Conservation (phyloP, 768 basidiomycete species). For the Cystofilobasidium bisporidii region DNA sequence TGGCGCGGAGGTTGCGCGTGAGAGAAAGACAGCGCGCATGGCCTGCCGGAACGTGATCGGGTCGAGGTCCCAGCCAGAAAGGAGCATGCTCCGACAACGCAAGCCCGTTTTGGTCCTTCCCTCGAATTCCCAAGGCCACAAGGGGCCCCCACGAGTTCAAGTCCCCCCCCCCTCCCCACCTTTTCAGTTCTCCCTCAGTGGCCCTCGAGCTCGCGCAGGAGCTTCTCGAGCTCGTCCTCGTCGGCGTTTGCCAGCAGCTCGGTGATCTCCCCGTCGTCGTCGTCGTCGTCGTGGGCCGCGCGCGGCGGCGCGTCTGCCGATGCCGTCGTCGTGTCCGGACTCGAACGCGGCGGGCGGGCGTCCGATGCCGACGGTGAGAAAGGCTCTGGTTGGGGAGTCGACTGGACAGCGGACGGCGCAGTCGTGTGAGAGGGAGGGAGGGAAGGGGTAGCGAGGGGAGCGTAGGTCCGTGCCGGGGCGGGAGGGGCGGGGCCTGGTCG, state of each 20-base stretch:
- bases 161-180: no score
- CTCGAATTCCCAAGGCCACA: no score
- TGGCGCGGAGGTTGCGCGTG: no score
- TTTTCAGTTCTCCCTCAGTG: not conserved
- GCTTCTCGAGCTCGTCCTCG: conserved; percentile 23
- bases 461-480: not conserved
- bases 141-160: not conserved
- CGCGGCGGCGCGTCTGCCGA: not conserved
- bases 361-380: not conserved
- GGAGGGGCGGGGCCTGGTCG: not conserved
- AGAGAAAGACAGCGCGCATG: no score
- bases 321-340: no score
- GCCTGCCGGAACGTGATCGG: no score
- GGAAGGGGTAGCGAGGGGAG: not conserved
- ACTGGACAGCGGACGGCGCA: no score
- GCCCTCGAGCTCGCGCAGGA: conserved; percentile 22
- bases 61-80: no score
- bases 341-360: not conserved
- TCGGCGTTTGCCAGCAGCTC: not conserved
- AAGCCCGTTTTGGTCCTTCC: no score
- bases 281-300: not conserved
- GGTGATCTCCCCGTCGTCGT: not conserved
- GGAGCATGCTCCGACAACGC: no score
- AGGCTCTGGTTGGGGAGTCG: conserved; percentile 1
- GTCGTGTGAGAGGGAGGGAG: no score